These are phyloP conservation scores for Boletellus sp. DNA, from an alignment of 768 basidiomycete genomes.

Conservation along the genomic window DNA sequence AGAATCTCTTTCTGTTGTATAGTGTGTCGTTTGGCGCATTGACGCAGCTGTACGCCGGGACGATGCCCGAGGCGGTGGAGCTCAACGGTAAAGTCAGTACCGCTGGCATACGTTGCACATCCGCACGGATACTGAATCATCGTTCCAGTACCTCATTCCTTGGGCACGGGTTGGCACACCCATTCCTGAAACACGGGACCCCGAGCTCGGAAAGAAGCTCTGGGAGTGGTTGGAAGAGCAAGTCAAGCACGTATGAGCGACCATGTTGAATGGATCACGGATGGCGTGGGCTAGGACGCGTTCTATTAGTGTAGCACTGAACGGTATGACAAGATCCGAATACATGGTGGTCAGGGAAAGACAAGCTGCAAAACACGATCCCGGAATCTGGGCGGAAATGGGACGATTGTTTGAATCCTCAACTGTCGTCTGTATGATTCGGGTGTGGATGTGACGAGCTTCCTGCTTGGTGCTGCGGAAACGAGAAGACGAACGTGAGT, in stretches of 20 bases:
- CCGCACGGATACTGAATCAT: not conserved
- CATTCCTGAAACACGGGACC: conserved; percentile 31
- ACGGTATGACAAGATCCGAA: not conserved
- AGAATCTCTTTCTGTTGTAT: conserved; percentile 25
- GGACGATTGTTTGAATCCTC: too few species aligned
- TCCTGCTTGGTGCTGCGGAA: conserved; percentile 28
- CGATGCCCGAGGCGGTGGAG: conserved; percentile 35
- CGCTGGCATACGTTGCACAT: not conserved
- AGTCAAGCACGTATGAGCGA: too few species aligned
- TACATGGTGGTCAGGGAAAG: too few species aligned
- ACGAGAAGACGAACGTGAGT: not conserved
- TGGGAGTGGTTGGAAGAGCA: conserved; percentile 50
- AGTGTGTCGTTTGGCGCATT: conserved; percentile 37
- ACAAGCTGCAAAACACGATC: too few species aligned
- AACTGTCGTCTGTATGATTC: not conserved
- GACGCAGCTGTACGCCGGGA: conserved; percentile 44
- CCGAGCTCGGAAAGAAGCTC: conserved; percentile 32
- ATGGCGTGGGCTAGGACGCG: conserved; percentile 7
- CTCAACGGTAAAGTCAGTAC: conserved; percentile 43
- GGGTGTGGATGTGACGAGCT: conserved; percentile 8
- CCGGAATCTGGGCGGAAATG: too few species aligned
- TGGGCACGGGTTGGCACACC: conserved; percentile 38
- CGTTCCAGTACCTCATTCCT: conserved; percentile 41
- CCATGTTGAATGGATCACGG: too few species aligned
- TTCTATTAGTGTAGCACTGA: conserved; percentile 4